phyloP scores from a whole-genome alignment of 2,329 filamentous ascomycete species.

The Westerdykella ornata region DNA sequence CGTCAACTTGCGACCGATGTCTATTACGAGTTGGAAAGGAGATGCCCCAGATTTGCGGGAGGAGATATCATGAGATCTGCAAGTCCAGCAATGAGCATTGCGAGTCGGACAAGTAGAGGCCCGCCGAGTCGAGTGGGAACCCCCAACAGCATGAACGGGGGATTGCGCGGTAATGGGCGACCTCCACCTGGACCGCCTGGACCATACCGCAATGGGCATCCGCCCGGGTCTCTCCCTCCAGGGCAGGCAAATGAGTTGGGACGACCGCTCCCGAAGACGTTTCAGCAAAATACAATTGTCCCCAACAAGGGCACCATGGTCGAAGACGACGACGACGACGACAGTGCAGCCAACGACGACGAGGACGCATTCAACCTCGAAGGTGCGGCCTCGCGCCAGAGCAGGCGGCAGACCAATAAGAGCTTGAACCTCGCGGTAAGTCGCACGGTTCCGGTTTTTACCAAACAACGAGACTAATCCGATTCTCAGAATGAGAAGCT shows the following conservation, averaged over 20 bases:
- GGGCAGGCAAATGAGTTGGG: constrained; percentile 54
- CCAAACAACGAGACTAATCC: constrained; percentile 2
- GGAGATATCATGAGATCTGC: constrained; percentile 59
- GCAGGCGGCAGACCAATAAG: constrained; percentile 41
- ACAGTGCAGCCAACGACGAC: constrained; percentile 49
- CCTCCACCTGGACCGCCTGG: constrained; percentile 27
- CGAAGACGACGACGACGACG: constrained; percentile 78
- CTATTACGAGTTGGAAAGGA: constrained; percentile 85
- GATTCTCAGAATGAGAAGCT: constrained; percentile 24
- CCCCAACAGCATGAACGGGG: constrained; percentile 49
- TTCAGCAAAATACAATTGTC: constrained; percentile 92
- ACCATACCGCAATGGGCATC: constrained; percentile 37
- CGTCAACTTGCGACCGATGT: constrained; percentile 91
- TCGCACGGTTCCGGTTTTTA: no score
- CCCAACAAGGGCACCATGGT: constrained; percentile 98
- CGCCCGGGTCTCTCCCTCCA: constrained; percentile 11
- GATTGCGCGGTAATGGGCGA: constrained; percentile 31
- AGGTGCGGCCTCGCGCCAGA: constrained; percentile 30
- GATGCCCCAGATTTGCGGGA: constrained; percentile 73
- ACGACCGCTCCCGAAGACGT: constrained; percentile 76
- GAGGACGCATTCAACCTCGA: constrained; percentile 60
- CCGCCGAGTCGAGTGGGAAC: constrained; percentile 51
- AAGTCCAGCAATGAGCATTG: constrained; percentile 58
- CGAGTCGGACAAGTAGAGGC: constrained; percentile 49
- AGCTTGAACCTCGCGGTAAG: constrained; percentile 27